A percentile compares a stretch with the other conserved stretches of the same genome.
phyloP scores from a whole-genome alignment of 73 alveolate genomes.

The Symbiodinium natans region DNA sequence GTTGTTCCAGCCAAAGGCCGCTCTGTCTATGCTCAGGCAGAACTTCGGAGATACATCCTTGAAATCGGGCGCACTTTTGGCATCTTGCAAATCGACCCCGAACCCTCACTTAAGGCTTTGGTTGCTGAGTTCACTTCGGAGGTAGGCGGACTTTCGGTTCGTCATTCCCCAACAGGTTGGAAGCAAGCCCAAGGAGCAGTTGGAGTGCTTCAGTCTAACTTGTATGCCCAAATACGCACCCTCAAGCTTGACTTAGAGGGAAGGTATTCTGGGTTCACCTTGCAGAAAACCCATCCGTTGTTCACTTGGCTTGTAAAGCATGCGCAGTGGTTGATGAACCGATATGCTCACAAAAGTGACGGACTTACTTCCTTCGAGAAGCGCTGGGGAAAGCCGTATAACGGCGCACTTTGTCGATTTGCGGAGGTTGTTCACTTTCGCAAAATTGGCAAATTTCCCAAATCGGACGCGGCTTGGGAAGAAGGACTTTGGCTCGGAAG shows the following conservation, averaged over 20 bases:
- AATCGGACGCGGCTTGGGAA: background rate
- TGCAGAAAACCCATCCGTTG: background rate
- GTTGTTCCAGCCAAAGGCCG: conserved; percentile 1
- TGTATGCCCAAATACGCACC: conserved; percentile 4
- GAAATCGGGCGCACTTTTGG: conserved; percentile 33
- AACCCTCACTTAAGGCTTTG: background rate
- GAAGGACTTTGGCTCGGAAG: conserved; percentile 66
- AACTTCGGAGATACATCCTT: background rate
- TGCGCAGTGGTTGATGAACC: conserved; percentile 11
- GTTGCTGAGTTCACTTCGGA: background rate
- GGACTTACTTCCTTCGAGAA: background rate
- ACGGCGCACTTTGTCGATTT: background rate
- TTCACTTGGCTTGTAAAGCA: conserved; percentile 21
- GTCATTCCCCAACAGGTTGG: conserved; percentile 20
- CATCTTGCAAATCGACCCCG: background rate
- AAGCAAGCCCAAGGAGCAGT: conserved; percentile 32
- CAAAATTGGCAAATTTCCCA: background rate
- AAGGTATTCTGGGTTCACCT: background rate
- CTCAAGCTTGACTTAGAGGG: background rate
- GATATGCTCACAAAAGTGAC: background rate
- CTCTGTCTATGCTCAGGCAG: background rate
- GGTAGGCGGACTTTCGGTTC: background rate
- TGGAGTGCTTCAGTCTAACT: background rate
- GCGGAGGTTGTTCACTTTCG: background rate
- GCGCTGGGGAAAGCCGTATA: background rate